Base-by-base conservation (phyloP, 176 grass and related monocot genomes). In the Ampelocalamus luodianensis region DNA sequence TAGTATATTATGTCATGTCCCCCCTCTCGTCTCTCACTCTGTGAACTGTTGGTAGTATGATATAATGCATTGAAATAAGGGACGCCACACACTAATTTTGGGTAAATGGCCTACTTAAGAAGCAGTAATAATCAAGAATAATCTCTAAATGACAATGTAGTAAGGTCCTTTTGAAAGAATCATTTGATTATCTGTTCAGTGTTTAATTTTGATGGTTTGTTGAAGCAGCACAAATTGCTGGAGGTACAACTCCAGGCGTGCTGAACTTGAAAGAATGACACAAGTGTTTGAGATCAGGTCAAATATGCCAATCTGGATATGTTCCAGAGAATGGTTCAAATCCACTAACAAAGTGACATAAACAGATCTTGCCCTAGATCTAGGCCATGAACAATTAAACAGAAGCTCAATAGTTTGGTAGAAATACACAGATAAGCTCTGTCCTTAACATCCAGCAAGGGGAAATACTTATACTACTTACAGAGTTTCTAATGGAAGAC, bases 151-250 rank as follows among this genome's bases (percentile, higher is more conserved):
- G 36, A 65, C 36, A 83, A 9, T 48, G 13, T 22, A 26, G 9
- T 60, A 49, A 50, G 62, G 26, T 76, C 43, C 14, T 20, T 85
- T 9, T 61, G 67, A 56, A 78, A 43, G 6, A 23, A 22, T 23
- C 8, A 79, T 49, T 66, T 54, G 68, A 81, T 54, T 80, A 50
- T 79, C 22, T 81, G 11, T 73, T 17, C 61, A 26, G 68, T 80
- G 23, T 72, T 39, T 74, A 4, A 55, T 74, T 71, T 74, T 46
- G 1, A 27, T 42, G n/a, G 3, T 22, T 43, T 32, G 3, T 24
- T 74, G 26, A 55, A 69, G 51, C 46, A 81, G 48, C 3, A 3
- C 13, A 39, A 55, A 8, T 81, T 68, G 15, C 34, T 69, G 22
- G 48, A 81, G 34, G 64, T n/a, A 53, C 49, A 42, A 68, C 46